Evolutionary conservation across 2,329 filamentous ascomycete genomes (phyloP).

Genomic region (Aspergillus puulaauensis): DNA sequence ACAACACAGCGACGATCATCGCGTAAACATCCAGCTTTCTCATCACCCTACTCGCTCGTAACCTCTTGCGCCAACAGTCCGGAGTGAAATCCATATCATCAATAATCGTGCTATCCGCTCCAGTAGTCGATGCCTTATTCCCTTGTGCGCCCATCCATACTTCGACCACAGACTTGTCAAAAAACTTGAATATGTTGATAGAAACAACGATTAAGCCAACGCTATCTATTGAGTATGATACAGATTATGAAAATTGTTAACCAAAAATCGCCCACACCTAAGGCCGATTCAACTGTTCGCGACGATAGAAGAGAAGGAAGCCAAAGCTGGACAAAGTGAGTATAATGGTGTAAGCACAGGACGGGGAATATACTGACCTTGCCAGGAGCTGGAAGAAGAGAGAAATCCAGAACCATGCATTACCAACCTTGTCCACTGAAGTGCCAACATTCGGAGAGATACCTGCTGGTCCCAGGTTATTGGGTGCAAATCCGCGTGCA

Average conservation of each 20-base stretch:
- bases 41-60: background rate
- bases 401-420: constrained; percentile 62
- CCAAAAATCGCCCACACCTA: too few relatives aligned
- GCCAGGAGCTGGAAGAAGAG: constrained; percentile 58
- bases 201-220: too few relatives aligned
- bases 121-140: background rate
- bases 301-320: constrained; percentile 46
- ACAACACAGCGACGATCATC: background rate
- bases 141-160: background rate
- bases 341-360: background rate
- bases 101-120: background rate
- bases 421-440: constrained; percentile 46
- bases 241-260: too few relatives aligned
- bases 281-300: constrained; percentile 36
- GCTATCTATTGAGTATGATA: too few relatives aligned
- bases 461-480: constrained; percentile 59
- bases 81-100: background rate
- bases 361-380: constrained; percentile 35
- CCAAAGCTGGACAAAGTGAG: constrained; percentile 29
- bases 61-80: background rate
- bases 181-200: too few relatives aligned
- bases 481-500: constrained; percentile 60
- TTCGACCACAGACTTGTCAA: too few relatives aligned
- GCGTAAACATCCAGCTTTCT: background rate
- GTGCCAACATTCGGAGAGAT: constrained; percentile 63